Percentiles rank a stretch among this genome's conserved stretches.
These are phyloP conservation scores for Backusella luteola DNA, from an alignment of 192 early-diverging fungal genomes.

Conservation along the genomic window DNA sequence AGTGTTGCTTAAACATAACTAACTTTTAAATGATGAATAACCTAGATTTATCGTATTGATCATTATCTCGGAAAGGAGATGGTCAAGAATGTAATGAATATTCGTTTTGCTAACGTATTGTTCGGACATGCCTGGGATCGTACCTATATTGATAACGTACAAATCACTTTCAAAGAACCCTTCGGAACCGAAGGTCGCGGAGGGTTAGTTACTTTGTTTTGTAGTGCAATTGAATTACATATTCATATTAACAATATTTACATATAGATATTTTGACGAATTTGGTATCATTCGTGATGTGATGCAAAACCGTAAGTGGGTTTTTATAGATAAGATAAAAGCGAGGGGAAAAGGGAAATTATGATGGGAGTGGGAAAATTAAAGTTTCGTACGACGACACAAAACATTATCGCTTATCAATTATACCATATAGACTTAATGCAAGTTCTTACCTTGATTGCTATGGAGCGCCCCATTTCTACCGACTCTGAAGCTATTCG, in stretches of 20 bases:
- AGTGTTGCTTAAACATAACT: neutral
- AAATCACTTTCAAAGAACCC: constrained; percentile 98
- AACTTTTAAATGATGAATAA: neutral
- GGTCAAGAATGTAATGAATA: constrained; percentile 95
- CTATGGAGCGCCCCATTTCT: constrained; percentile 91
- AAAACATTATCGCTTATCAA: neutral
- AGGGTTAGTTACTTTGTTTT: constrained; percentile 39
- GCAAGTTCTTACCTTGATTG: constrained; percentile 91
- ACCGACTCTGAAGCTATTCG: constrained; percentile 91
- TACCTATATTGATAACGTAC: constrained; percentile 85
- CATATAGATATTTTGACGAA: constrained; percentile 85
- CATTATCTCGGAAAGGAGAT: constrained; percentile 99
- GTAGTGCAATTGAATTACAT: too few relatives aligned
- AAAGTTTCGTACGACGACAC: neutral
- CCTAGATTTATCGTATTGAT: constrained; percentile 94
- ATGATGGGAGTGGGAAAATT: neutral
- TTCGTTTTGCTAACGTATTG: constrained; percentile 94
- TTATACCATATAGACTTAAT: constrained; percentile 57
- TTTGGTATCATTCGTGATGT: constrained; percentile 99
- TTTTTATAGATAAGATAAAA: neutral
- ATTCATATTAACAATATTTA: too few relatives aligned
- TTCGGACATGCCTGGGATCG: constrained; percentile 93
- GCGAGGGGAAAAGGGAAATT: neutral
- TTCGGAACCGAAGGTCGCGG: constrained; percentile 97
- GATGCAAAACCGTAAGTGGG: constrained; percentile 75